These are phyloP conservation scores for Dalbergia oliveri DNA, from an alignment of 306 rosid genomes.

Conservation along the genomic window DNA sequence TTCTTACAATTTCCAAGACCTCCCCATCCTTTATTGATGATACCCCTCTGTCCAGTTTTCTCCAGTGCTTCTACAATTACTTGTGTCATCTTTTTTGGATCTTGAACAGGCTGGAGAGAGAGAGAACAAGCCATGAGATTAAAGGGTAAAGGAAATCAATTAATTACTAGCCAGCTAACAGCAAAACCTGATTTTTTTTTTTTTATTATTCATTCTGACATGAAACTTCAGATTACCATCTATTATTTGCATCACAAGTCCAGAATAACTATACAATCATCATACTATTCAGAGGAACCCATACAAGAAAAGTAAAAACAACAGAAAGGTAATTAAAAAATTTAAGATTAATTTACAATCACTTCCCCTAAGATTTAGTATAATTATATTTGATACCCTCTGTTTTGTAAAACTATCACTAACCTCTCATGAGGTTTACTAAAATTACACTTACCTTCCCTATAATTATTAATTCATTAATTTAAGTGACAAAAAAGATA, in stretches of 20 bases:
- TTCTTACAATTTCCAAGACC: conserved; percentile 94
- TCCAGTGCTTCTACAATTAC: conserved; percentile 91
- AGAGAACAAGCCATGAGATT: conserved; percentile 16
- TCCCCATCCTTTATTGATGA: conserved; percentile 99
- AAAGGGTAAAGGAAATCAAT: conserved; percentile 10
- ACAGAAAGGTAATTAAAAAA: neutral
- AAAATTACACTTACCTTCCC: too few species aligned
- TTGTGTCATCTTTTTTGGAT: conserved; percentile 93
- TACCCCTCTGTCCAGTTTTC: conserved; percentile 92
- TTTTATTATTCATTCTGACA: neutral
- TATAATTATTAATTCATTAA: too few species aligned
- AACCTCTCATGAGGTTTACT: too few species aligned
- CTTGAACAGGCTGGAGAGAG: conserved; percentile 86
- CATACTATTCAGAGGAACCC: neutral
- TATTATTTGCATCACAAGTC: neutral
- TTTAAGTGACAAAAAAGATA: too few species aligned
- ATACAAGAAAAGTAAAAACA: neutral
- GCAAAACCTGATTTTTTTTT: neutral
- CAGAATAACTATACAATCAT: neutral
- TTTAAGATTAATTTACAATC: too few species aligned
- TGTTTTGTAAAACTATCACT: too few species aligned
- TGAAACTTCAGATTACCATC: neutral
- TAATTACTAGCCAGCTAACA: neutral
- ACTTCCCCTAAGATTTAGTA: neutral
- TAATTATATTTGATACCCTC: too few species aligned